These are phyloP conservation scores for Alternaria metachromatica DNA, from an alignment of 2,329 filamentous ascomycete genomes.

Conservation along the genomic window DNA sequence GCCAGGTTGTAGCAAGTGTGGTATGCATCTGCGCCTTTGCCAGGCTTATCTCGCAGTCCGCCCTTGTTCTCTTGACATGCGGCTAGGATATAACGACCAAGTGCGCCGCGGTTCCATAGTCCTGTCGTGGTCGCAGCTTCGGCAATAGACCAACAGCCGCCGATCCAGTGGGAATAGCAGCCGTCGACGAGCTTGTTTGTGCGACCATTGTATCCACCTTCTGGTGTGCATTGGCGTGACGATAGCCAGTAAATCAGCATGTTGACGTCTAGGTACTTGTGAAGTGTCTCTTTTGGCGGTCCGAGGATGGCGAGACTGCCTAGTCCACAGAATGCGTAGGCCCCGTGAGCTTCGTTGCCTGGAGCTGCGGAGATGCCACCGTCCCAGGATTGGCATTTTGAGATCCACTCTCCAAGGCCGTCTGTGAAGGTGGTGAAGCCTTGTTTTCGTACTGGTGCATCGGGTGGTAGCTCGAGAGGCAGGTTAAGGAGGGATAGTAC, in stretches of 20 bases:
- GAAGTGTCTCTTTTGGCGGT: slow-evolving; percentile 75
- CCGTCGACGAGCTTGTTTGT: slow-evolving; percentile 98
- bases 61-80: slow-evolving; percentile 84
- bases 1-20: slow-evolving; percentile 92
- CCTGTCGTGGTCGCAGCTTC: slow-evolving; percentile 69
- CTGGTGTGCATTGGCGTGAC: slow-evolving; percentile 84
- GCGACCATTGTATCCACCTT: slow-evolving; percentile 90
- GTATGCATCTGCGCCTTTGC: slow-evolving; percentile 85
- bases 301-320: slow-evolving; percentile 88
- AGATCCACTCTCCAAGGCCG: slow-evolving; percentile 79
- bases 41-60: slow-evolving; percentile 91
- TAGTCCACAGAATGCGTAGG: slow-evolving; percentile 93
- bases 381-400: slow-evolving; percentile 91
- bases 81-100: slow-evolving; percentile 86
- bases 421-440: slow-evolving; percentile 73
- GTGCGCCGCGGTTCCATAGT: slow-evolving; percentile 81
- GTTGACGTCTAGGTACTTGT: slow-evolving; percentile 78
- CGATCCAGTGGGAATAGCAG: slow-evolving; percentile 98
- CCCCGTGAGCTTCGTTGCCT: slow-evolving; percentile 90
- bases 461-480: slow-evolving; percentile 76
- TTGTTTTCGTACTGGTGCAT: slow-evolving; percentile 70
- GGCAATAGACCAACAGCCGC: slow-evolving; percentile 90
- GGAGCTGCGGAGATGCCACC: slow-evolving; percentile 89
- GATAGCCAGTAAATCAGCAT: slow-evolving; percentile 86
- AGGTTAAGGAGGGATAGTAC: slow-evolving; percentile 83